Evolutionary conservation across 148 eudicot genomes (phyloP).

Genomic region (Nepenthes mirabilis): DNA sequence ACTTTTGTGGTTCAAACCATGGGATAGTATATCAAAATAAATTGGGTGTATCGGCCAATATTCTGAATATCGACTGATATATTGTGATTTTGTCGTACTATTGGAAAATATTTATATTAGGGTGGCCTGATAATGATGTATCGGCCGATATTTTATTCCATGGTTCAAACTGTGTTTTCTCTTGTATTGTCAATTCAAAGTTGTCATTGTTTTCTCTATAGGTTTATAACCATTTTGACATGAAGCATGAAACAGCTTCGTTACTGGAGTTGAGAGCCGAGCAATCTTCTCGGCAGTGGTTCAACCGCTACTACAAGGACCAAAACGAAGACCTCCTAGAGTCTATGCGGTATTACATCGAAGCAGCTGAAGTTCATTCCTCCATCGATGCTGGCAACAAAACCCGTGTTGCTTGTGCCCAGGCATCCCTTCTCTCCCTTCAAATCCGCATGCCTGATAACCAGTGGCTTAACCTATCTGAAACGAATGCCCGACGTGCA

Average conservation of each 20-base stretch:
- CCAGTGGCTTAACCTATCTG: conserved; percentile 73
- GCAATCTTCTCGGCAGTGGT: conserved; percentile 67
- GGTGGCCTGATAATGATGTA: too few relatives aligned
- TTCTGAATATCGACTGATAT: too few relatives aligned
- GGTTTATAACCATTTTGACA: conserved; percentile 95
- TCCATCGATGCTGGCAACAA: conserved; percentile 93
- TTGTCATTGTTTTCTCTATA: conserved; percentile 10
- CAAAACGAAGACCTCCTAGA: conserved; percentile 90
- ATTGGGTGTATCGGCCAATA: too few relatives aligned
- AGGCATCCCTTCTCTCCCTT: conserved; percentile 86
- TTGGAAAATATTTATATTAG: too few relatives aligned
- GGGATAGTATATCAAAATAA: too few relatives aligned
- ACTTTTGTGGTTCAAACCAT: too few relatives aligned
- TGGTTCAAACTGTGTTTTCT: too few relatives aligned
- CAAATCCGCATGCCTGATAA: conserved; percentile 97
- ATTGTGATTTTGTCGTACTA: too few relatives aligned
- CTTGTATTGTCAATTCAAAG: background rate
- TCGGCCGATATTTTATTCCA: too few relatives aligned
- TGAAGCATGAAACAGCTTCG: conserved; percentile 89
- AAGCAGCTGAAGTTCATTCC: conserved; percentile 94
- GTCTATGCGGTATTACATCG: conserved; percentile 79
- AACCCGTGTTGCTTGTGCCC: conserved; percentile 73
- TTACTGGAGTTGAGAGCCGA: conserved; percentile 75
- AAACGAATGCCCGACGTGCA: conserved; percentile 72
- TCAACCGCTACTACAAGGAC: conserved; percentile 60